Conservation (phyloP, 192 early-diverging fungal genomes). For the Rhizoclosmatium globosum region DNA sequence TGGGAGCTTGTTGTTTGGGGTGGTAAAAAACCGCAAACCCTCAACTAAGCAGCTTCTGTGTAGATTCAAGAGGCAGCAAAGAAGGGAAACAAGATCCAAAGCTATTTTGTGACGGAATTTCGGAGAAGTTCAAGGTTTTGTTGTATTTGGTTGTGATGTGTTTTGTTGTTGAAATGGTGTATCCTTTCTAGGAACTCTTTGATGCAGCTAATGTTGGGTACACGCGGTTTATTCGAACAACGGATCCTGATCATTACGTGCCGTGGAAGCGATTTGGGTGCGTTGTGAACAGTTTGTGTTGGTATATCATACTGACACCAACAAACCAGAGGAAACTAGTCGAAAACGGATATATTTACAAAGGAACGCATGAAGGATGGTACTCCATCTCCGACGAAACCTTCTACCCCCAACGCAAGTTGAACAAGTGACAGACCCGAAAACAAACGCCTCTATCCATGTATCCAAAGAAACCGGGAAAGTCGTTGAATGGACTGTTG, state of each 20-base stretch:
- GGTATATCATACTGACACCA: not conserved
- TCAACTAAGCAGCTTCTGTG: not conserved
- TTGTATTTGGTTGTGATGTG: not conserved
- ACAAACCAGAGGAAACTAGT: constrained; percentile 61
- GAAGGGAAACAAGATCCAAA: constrained; percentile 62
- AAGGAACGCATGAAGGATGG: constrained; percentile 91
- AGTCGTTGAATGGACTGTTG: constrained; percentile 85
- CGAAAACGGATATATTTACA: constrained; percentile 84
- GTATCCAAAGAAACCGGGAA: constrained; percentile 85
- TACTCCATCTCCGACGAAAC: constrained; percentile 97
- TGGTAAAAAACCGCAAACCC: not conserved
- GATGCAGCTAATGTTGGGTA: constrained; percentile 75
- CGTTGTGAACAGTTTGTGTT: not conserved
- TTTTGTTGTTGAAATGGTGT: constrained; percentile 30
- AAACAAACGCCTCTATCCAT: constrained; percentile 53
- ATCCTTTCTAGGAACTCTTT: constrained; percentile 55
- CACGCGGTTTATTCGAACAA: constrained; percentile 89
- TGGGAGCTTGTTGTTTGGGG: constrained; percentile 29
- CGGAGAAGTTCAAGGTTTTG: constrained; percentile 67
- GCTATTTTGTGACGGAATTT: constrained; percentile 82
- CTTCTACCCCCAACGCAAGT: constrained; percentile 83
- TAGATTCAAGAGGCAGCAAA: constrained; percentile 92
- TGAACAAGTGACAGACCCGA: constrained; percentile 61
- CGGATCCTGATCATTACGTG: constrained; percentile 75
- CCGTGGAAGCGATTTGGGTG: constrained; percentile 83